phyloP scores from a whole-genome alignment of 805 yeast genomes.

The Kluyveromyces nonfermentans region DNA sequence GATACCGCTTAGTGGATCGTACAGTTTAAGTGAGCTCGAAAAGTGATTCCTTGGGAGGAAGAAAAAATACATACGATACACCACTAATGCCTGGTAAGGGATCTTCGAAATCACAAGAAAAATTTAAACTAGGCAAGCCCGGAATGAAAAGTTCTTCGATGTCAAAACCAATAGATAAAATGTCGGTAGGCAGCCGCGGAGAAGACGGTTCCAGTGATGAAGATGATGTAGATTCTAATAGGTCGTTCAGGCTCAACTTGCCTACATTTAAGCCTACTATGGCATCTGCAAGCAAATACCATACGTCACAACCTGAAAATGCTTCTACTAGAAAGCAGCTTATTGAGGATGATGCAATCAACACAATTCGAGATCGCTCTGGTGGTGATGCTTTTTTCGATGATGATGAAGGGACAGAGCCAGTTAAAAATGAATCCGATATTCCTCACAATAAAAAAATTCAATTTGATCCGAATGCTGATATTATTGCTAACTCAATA shows the following conservation, averaged over 20 bases:
- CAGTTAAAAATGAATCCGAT: background rate
- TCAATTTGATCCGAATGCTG: background rate
- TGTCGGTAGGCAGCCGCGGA: background rate
- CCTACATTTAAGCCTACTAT: background rate
- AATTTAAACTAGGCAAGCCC: background rate
- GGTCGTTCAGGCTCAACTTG: background rate
- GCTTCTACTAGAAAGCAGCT: conserved; percentile 3
- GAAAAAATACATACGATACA: background rate
- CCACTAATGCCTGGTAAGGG: background rate
- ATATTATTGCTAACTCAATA: background rate
- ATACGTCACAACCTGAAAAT: background rate
- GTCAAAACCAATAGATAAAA: background rate
- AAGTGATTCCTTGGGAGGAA: background rate
- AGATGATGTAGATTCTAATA: background rate
- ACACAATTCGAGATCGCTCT: conserved; percentile 14
- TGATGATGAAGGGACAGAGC: conserved; percentile 1
- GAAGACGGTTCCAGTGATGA: background rate
- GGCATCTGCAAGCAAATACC: background rate
- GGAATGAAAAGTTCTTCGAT: background rate
- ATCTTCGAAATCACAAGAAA: background rate
- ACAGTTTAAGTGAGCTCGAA: background rate
- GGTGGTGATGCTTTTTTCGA: conserved; percentile 8
- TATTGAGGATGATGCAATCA: conserved; percentile 16
- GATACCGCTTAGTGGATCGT: background rate
- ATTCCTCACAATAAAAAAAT: background rate